Percentiles rank a stretch among this genome's conserved stretches.
Evolutionary conservation across 2,329 filamentous ascomycete species (phyloP).

Genomic region (Fusarium sp.): DNA sequence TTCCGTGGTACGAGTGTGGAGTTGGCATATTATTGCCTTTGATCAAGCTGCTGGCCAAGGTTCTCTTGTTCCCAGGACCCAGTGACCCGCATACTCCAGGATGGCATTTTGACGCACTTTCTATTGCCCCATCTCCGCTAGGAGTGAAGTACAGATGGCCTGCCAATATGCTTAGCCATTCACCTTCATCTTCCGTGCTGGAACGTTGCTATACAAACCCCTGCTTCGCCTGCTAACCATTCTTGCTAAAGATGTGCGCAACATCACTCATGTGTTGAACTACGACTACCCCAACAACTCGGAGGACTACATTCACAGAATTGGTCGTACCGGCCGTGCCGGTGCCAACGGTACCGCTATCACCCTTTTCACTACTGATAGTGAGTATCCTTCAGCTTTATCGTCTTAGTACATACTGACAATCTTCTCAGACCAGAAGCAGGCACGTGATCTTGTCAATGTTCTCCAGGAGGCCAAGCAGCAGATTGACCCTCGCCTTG

Average conservation of each 20-base stretch:
- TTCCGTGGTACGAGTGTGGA: constrained; percentile 78
- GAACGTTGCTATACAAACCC: constrained; percentile 68
- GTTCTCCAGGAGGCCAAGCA: constrained; percentile 98
- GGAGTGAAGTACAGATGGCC: constrained; percentile 63
- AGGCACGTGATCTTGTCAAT: constrained; percentile 94
- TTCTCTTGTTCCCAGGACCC: constrained; percentile 67
- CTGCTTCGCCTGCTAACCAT: constrained; percentile 79
- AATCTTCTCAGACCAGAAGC: constrained; percentile 76
- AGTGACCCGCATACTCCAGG: constrained; percentile 62
- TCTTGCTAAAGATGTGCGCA: constrained; percentile 91
- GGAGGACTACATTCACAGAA: constrained; percentile 98
- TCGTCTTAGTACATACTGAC: constrained; percentile 48
- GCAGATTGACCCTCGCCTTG: constrained; percentile 93
- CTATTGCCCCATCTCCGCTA: constrained; percentile 67
- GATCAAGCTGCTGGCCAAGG: constrained; percentile 75
- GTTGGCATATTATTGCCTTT: constrained; percentile 79
- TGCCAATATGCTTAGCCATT: constrained; percentile 62
- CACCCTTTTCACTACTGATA: constrained; percentile 99
- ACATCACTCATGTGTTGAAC: constrained; percentile 99
- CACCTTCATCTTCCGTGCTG: constrained; percentile 61
- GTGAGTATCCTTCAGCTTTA: constrained; percentile 67
- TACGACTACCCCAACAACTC: constrained; percentile 99
- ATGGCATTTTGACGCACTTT: constrained; percentile 65
- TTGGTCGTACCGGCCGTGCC: constrained; percentile 94
- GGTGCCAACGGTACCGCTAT: constrained; percentile 96